phyloP scores from a whole-genome alignment of 2,329 filamentous ascomycete species.

The Aspergillus viridinutans region DNA sequence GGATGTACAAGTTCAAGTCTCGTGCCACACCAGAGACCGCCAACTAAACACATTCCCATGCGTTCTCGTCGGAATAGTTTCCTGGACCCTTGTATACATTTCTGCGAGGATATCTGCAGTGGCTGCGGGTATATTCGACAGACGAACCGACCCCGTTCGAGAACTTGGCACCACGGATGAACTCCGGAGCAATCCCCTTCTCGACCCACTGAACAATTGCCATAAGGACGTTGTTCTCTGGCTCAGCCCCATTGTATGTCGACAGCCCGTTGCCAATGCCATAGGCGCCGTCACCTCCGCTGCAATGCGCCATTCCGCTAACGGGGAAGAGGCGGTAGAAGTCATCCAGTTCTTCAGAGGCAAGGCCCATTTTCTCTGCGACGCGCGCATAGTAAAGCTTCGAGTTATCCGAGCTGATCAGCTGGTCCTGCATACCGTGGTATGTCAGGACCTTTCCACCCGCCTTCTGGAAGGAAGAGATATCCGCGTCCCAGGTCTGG shows the following conservation, averaged over 20 bases:
- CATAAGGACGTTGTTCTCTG: slow-evolving; percentile 46
- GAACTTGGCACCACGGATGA: slow-evolving; percentile 44
- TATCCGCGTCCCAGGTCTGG: slow-evolving; percentile 46
- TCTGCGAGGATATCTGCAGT: slow-evolving; percentile 41
- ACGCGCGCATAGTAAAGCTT: slow-evolving; percentile 51
- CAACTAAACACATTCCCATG: slow-evolving; percentile 30
- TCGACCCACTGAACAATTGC: slow-evolving; percentile 51
- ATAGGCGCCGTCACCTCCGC: slow-evolving; percentile 39
- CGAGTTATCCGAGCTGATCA: slow-evolving; percentile 51
- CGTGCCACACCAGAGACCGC: too few species aligned
- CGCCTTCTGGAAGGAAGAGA: slow-evolving; percentile 44
- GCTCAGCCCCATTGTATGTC: slow-evolving; percentile 21
- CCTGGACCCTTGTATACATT: slow-evolving; percentile 31
- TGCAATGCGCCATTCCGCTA: slow-evolving; percentile 54
- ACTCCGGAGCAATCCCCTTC: slow-evolving; percentile 36
- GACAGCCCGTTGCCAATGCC: slow-evolving; percentile 34
- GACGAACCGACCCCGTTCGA: slow-evolving; percentile 35
- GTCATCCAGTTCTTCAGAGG: slow-evolving; percentile 31
- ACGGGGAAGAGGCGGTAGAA: slow-evolving; percentile 50
- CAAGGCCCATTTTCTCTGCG: slow-evolving; percentile 32
- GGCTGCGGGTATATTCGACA: slow-evolving; percentile 43
- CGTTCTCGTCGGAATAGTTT: slow-evolving; percentile 30
- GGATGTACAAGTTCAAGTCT: too few species aligned
- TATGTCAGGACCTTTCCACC: slow-evolving; percentile 42
- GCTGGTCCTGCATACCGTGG: slow-evolving; percentile 43